Percentiles rank a stretch among this genome's conserved stretches.
phyloP scores from a whole-genome alignment of 345 rosid genomes.

The Rhizophora mangle region DNA sequence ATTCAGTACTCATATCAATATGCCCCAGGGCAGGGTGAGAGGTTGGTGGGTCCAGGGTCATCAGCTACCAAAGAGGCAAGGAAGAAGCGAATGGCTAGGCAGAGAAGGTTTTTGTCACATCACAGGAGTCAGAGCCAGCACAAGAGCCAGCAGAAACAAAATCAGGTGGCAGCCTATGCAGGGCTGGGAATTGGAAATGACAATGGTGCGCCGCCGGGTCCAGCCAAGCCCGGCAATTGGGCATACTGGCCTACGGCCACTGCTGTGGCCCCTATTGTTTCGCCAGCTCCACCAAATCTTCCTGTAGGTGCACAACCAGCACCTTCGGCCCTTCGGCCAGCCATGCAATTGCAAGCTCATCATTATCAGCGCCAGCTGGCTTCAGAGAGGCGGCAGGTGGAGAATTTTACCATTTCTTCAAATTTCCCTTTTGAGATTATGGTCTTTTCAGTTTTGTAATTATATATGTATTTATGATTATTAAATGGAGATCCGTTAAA shows the following conservation, averaged over 20 bases:
- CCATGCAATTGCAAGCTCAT: conserved; percentile 36
- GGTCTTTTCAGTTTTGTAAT: background rate
- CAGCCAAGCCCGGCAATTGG: conserved; percentile 46
- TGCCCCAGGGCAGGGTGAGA: conserved; percentile 42
- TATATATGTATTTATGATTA: background rate
- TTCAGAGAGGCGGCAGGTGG: conserved; percentile 73
- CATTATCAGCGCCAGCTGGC: conserved; percentile 45
- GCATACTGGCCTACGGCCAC: conserved; percentile 53
- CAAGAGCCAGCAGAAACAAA: conserved; percentile 35
- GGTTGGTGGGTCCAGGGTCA: conserved; percentile 52
- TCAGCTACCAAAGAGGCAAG: conserved; percentile 93
- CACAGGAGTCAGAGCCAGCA: conserved; percentile 36
- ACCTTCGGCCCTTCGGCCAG: conserved; percentile 33
- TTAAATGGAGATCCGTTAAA: too few relatives aligned
- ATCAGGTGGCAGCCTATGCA: conserved; percentile 20
- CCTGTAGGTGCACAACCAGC: conserved; percentile 22
- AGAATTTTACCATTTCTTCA: background rate
- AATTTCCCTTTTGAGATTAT: background rate
- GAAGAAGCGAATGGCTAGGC: conserved; percentile 99
- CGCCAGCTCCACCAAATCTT: background rate
- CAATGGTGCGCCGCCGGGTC: conserved; percentile 22
- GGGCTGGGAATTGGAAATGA: conserved; percentile 28
- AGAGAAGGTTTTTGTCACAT: conserved; percentile 65
- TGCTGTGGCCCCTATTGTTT: conserved; percentile 12
- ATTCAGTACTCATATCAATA: conserved; percentile 55